A percentile compares a stretch with the other conserved stretches of the same genome.
phyloP scores from a whole-genome alignment of 2,329 filamentous ascomycete species.

The Sclerotinia subarctica region DNA sequence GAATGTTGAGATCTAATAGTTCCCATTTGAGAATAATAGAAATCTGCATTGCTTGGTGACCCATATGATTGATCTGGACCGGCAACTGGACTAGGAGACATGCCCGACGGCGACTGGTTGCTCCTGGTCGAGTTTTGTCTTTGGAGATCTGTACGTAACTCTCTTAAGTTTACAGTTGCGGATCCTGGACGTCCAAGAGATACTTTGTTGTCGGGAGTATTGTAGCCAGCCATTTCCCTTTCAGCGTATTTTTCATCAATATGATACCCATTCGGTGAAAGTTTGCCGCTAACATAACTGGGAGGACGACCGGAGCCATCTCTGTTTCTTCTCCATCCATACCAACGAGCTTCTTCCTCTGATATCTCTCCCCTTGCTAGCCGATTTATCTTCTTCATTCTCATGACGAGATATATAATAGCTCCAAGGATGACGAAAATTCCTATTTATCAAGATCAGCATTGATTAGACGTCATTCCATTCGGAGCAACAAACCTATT shows the following conservation, averaged over 20 bases:
- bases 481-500: slow-evolving; percentile 29
- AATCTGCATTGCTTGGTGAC: not conserved
- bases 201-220: slow-evolving; percentile 2
- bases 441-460: slow-evolving; percentile 25
- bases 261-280: slow-evolving; percentile 9
- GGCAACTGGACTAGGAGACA: slow-evolving; percentile 9
- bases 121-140: slow-evolving; percentile 9
- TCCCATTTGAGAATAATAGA: slow-evolving; percentile 17
- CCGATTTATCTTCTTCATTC: slow-evolving; percentile 31
- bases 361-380: slow-evolving; percentile 29
- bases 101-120: slow-evolving; percentile 1
- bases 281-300: slow-evolving; percentile 10
- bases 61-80: slow-evolving; percentile 10
- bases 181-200: slow-evolving; percentile 6
- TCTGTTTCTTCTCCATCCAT: slow-evolving; percentile 32
- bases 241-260: slow-evolving; percentile 13
- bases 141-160: slow-evolving; percentile 15
- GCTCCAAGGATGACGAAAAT: slow-evolving; percentile 35
- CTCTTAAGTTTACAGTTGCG: slow-evolving; percentile 6
- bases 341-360: slow-evolving; percentile 26
- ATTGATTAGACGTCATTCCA: not conserved
- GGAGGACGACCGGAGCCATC: slow-evolving; percentile 20
- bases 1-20: slow-evolving; percentile 18
- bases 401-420: slow-evolving; percentile 31
- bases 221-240: slow-evolving; percentile 13